Evolutionary conservation across 805 yeast species (phyloP).

Genomic region (Naumovozyma dairenensis): DNA sequence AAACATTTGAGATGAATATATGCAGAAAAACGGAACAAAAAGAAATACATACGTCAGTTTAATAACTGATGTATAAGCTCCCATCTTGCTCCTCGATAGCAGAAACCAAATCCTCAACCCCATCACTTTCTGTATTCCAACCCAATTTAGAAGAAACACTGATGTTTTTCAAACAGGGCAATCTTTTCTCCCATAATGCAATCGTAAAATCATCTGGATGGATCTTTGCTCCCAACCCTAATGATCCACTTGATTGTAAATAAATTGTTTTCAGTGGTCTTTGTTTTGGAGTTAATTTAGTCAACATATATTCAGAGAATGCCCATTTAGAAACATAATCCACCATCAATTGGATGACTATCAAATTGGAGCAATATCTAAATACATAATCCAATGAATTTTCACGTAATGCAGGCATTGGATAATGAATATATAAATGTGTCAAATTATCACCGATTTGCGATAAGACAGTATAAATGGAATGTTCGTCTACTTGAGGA

Average conservation of each 20-base stretch:
- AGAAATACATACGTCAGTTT: no score
- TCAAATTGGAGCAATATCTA: slow-evolving; percentile 64
- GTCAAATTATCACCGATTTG: slow-evolving; percentile 58
- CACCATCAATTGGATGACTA: slow-evolving; percentile 56
- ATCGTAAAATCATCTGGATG: slow-evolving; percentile 84
- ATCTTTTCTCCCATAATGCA: slow-evolving; percentile 67
- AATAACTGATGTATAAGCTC: slow-evolving; percentile 50
- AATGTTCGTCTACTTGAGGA: slow-evolving; percentile 59
- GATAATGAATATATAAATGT: slow-evolving; percentile 64
- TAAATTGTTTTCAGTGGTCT: slow-evolving; percentile 45
- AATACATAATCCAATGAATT: slow-evolving; percentile 67
- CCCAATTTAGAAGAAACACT: slow-evolving; percentile 70
- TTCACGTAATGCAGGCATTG: slow-evolving; percentile 71
- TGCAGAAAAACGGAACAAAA: not conserved
- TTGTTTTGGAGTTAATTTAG: slow-evolving; percentile 11
- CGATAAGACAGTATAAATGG: slow-evolving; percentile 51
- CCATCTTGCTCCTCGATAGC: slow-evolving; percentile 69
- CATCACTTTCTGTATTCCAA: slow-evolving; percentile 65
- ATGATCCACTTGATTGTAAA: slow-evolving; percentile 76
- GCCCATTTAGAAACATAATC: slow-evolving; percentile 56
- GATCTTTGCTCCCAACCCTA: slow-evolving; percentile 73
- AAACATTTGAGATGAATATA: not conserved
- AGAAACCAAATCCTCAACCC: slow-evolving; percentile 53
- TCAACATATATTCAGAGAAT: slow-evolving; percentile 39
- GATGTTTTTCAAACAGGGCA: slow-evolving; percentile 57